A percentile compares a stretch with the other conserved stretches of the same genome.
These are phyloP conservation scores for Flaveria linearis DNA, from an alignment of 129 eudicot genomes.

Conservation along the genomic window DNA sequence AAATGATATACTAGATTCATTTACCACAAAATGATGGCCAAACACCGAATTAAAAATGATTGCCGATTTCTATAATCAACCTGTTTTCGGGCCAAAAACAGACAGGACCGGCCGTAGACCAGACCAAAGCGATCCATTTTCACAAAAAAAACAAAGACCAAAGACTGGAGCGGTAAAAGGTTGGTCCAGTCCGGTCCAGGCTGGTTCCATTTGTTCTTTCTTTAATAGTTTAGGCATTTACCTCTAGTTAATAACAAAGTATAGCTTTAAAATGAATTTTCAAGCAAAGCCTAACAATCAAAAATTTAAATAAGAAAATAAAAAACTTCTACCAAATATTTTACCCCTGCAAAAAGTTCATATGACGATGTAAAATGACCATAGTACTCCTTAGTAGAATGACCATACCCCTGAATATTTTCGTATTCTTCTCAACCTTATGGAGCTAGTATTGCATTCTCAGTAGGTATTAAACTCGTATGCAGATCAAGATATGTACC, in stretches of 20 bases:
- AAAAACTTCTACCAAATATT: background rate
- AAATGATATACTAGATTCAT: too few species aligned
- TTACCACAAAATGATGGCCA: too few species aligned
- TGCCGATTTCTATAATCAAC: too few species aligned
- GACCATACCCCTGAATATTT: background rate
- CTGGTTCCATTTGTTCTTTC: background rate
- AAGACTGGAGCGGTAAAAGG: too few species aligned
- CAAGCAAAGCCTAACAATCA: background rate
- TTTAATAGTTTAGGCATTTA: background rate
- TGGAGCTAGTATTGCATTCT: background rate
- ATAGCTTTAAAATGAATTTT: background rate
- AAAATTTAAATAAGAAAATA: background rate
- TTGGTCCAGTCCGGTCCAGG: too few species aligned
- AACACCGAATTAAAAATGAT: too few species aligned
- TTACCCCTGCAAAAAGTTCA: background rate
- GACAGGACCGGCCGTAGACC: too few species aligned
- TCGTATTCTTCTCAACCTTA: background rate
- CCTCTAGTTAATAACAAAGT: background rate
- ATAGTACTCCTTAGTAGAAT: background rate
- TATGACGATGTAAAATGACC: background rate
- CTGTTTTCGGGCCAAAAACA: too few species aligned
- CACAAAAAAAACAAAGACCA: too few species aligned
- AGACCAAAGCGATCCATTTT: too few species aligned
- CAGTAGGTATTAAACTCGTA: constrained; percentile 11
- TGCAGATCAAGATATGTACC: constrained; percentile 16